A percentile compares a stretch with the other conserved stretches of the same genome.
Conservation (phyloP, 2,329 filamentous ascomycete species). For the Seiridium cupressi region DNA sequence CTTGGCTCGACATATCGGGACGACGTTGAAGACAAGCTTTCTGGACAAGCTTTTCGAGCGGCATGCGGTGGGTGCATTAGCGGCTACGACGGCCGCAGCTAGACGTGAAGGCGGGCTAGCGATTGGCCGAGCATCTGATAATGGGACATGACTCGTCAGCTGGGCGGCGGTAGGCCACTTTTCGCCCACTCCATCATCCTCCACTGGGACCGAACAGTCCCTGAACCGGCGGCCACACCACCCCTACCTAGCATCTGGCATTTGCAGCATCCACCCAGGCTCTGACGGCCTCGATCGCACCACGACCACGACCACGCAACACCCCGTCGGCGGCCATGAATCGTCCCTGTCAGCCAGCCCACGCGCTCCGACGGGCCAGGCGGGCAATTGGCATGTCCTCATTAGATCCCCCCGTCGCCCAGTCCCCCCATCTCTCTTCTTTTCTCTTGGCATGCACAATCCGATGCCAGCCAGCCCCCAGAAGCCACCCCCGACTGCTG, state of each 20-base stretch:
- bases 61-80: background rate
- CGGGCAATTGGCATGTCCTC: background rate
- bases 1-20: background rate
- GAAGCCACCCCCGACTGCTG: background rate
- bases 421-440: background rate
- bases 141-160: conserved; percentile 3
- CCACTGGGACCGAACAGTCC: background rate
- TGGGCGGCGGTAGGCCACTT: background rate
- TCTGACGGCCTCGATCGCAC: background rate
- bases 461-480: conserved; percentile 1
- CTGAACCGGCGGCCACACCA: background rate
- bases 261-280: too few species aligned
- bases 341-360: background rate
- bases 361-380: too few species aligned
- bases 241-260: background rate
- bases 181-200: background rate
- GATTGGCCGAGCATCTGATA: background rate
- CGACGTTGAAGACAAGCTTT: conserved; percentile 5
- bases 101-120: background rate
- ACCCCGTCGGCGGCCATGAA: background rate
- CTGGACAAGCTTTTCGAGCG: conserved; percentile 6
- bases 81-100: background rate
- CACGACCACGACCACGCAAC: background rate
- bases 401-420: conserved; percentile 5
- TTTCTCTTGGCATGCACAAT: conserved; percentile 5